Base-by-base conservation (phyloP, 345 rosid species). In the Corchorus olitorius region DNA sequence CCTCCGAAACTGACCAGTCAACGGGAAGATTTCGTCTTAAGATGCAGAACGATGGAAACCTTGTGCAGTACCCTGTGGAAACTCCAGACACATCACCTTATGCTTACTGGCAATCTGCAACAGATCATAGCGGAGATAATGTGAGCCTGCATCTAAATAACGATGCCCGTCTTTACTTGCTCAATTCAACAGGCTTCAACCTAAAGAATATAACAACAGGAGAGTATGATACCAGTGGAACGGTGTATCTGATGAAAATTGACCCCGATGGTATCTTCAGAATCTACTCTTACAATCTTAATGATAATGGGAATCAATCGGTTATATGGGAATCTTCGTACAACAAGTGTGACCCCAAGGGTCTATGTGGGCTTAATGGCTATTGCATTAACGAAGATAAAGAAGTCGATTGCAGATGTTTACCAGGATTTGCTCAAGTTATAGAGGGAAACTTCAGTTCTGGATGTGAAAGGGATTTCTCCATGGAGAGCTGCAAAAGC, bases 21-120 rank as follows among this genome's bases (percentile, higher is more conserved):
- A 84, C 76, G 0, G 83, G 85, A 39, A 13, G 48, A 9, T 82
- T 82, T 60, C 15, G 72, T 5, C 80, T 84, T 33, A 9, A n/a
- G 50, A 80, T 84, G 87, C 85, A 82, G 27, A 0, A 0, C 0
- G 16, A 82, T 64, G 85, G 83, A 34, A 69, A 9, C 43, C 64
- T 82, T 6, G 39, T 9, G 63, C 85, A 77, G 39, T 22, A 60
- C 60, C 72, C 69, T 6, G 54, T 80, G 17, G 78, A 56, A 17
- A 65, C 79, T 64, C 2, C 45, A 63, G 73, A 77, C 80, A 79
- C 19, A 68, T 56, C n/a, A 64, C 4, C 64, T 56, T 0, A 7
- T 43, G 3, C 4, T 5, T 86, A 84, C 16, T 0, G 20, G 1
- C 0, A 55, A 16, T 81, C 82, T 46, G 73, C 49, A 4, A 72